A percentile compares a stretch with the other conserved stretches of the same genome.
These are phyloP conservation scores for Barnettozyma californica DNA, from an alignment of 805 yeast species.

Conservation along the genomic window DNA sequence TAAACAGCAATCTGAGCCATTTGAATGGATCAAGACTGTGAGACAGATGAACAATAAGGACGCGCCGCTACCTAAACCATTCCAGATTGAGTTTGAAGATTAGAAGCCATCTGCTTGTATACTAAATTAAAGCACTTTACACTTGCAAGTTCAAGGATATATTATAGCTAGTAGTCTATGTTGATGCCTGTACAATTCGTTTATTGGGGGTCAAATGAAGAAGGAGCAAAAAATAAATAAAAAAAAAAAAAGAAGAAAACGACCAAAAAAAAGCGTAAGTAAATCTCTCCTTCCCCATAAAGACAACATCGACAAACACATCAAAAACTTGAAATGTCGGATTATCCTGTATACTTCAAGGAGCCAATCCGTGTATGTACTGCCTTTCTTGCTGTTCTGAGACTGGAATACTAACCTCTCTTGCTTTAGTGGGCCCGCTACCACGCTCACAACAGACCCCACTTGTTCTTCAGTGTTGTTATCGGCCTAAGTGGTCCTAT, in stretches of 20 bases:
- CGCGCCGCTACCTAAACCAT: conserved; percentile 72
- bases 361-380: conserved; percentile 58
- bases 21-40: conserved; percentile 71
- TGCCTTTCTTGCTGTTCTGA: not conserved
- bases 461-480: conserved; percentile 57
- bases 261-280: not conserved
- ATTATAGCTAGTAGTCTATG: too few species aligned
- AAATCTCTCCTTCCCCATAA: not conserved
- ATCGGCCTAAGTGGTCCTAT: conserved; percentile 67
- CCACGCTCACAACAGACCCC: conserved; percentile 73
- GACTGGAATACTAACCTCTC: conserved; percentile 2
- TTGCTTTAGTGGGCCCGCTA: conserved; percentile 57
- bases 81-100: conserved; percentile 38
- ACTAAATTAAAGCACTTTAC: not conserved
- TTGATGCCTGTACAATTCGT: too few species aligned
- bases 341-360: conserved; percentile 49
- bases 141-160: not conserved
- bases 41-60: conserved; percentile 71
- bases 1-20: conserved; percentile 51
- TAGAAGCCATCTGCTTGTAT: not conserved
- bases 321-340: conserved; percentile 10
- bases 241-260: not conserved
- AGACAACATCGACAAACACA: not conserved
- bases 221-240: not conserved
- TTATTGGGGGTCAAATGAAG: too few species aligned